Percentiles rank a stretch among this genome's conserved stretches.
Evolutionary conservation across 805 yeast genomes (phyloP).

Genomic region (Teunomyces tritomae): DNA sequence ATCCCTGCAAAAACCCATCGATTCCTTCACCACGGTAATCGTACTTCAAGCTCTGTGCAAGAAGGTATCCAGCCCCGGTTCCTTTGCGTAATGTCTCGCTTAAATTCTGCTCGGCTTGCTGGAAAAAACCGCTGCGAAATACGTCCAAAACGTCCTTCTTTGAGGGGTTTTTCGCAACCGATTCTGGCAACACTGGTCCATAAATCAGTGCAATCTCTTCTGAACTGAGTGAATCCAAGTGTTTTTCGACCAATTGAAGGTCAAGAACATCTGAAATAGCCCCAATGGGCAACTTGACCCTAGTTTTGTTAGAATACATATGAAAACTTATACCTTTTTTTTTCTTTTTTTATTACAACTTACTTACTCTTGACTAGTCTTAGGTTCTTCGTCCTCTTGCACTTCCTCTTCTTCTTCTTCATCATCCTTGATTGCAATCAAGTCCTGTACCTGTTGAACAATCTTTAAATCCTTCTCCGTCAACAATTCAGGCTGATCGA

Average conservation of each 20-base stretch:
- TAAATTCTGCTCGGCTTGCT: slow-evolving; percentile 40
- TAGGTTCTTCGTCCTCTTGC: slow-evolving; percentile 7
- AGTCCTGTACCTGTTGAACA: slow-evolving; percentile 44
- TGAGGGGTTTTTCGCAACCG: slow-evolving; percentile 29
- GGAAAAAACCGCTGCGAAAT: slow-evolving; percentile 49
- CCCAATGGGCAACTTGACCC: slow-evolving; percentile 23
- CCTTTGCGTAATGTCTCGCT: slow-evolving; percentile 37
- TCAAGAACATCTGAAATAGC: slow-evolving; percentile 36
- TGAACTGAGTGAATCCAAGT: slow-evolving; percentile 29
- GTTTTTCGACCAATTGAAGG: slow-evolving; percentile 25
- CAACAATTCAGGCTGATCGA: slow-evolving; percentile 55
- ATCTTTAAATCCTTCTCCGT: slow-evolving; percentile 57
- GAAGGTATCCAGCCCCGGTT: slow-evolving; percentile 46
- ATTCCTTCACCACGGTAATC: slow-evolving; percentile 57
- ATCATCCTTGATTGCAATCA: slow-evolving; percentile 43
- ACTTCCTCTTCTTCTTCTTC: slow-evolving; percentile 28
- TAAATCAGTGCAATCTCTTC: slow-evolving; percentile 36
- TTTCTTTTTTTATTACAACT: not conserved
- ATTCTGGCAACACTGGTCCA: slow-evolving; percentile 40
- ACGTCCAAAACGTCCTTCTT: slow-evolving; percentile 40
- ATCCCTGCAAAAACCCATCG: slow-evolving; percentile 45
- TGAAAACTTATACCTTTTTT: not conserved
- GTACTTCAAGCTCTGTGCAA: slow-evolving; percentile 48
- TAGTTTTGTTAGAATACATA: not conserved
- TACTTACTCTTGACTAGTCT: slow-evolving; percentile 3